Evolutionary conservation across 1,284 basidiomycete genomes (phyloP).

Genomic region (Termitomyces sp.): DNA sequence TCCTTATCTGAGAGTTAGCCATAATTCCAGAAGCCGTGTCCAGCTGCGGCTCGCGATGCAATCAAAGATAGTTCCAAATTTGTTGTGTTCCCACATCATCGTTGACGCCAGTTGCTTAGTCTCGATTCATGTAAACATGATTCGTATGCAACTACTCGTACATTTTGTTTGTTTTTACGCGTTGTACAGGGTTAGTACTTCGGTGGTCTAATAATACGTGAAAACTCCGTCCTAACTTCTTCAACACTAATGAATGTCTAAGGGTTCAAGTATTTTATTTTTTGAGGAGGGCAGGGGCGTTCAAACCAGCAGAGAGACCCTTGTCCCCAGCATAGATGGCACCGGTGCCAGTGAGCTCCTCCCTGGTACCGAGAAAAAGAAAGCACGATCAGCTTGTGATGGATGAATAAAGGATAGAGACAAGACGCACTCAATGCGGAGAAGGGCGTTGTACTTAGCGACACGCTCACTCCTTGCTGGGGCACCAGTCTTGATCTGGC

Average conservation of each 20-base stretch:
- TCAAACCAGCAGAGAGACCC: constrained; percentile 76
- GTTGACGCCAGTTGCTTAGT: no score
- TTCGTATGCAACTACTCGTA: constrained; percentile 4
- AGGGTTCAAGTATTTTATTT: constrained; percentile 36
- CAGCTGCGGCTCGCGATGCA: no score
- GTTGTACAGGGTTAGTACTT: constrained; percentile 10
- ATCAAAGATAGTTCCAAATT: no score
- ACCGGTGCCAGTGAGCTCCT: constrained; percentile 63
- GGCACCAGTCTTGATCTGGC: constrained; percentile 99
- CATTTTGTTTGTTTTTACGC: constrained; percentile 6
- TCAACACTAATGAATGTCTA: constrained; percentile 10
- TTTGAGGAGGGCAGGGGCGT: constrained; percentile 69
- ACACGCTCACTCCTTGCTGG: constrained; percentile 92
- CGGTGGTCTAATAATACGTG: constrained; percentile 8
- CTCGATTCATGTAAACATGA: neutral
- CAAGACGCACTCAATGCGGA: constrained; percentile 80
- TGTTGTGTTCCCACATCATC: no score
- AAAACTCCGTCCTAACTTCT: constrained; percentile 6
- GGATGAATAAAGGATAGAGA: neutral
- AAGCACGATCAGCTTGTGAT: neutral
- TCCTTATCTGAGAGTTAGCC: no score
- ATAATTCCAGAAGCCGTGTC: no score
- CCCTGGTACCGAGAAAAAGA: constrained; percentile 40
- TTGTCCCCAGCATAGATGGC: constrained; percentile 73
- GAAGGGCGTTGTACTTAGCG: constrained; percentile 88